Conservation (phyloP, 2,329 filamentous ascomycete genomes). For the Biscogniauxia mediterranea region DNA sequence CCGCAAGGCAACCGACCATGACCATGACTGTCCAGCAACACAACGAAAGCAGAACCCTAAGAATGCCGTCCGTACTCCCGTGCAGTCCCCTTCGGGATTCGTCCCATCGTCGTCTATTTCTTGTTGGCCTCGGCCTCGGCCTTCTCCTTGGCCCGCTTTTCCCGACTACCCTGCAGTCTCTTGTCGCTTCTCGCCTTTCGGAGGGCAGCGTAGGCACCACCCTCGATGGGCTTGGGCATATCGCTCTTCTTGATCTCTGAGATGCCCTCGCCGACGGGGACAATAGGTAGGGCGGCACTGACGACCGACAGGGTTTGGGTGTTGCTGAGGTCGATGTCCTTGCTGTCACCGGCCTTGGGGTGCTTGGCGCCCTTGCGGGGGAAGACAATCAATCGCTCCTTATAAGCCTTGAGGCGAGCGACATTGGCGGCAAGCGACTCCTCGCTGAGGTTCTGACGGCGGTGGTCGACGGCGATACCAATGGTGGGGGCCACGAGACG, state of each 20-base stretch:
- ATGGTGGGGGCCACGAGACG: slow-evolving; percentile 92
- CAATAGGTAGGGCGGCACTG: slow-evolving; percentile 68
- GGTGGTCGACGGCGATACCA: slow-evolving; percentile 94
- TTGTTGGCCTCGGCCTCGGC: slow-evolving; percentile 79
- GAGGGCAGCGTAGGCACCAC: slow-evolving; percentile 83
- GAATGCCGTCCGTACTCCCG: slow-evolving; percentile 37
- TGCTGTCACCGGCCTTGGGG: slow-evolving; percentile 88
- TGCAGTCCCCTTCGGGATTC: slow-evolving; percentile 29
- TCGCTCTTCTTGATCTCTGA: slow-evolving; percentile 79
- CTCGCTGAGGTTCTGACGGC: slow-evolving; percentile 95
- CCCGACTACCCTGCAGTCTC: slow-evolving; percentile 76
- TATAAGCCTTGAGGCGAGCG: slow-evolving; percentile 96
- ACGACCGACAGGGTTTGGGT: slow-evolving; percentile 59
- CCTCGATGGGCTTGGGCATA: slow-evolving; percentile 70
- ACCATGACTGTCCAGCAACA: slow-evolving; percentile 29
- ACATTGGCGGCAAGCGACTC: slow-evolving; percentile 95
- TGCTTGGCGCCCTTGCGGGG: slow-evolving; percentile 85
- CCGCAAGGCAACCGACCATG: slow-evolving; percentile 30
- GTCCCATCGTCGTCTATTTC: slow-evolving; percentile 62
- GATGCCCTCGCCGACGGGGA: slow-evolving; percentile 63
- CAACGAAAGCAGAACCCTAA: slow-evolving; percentile 36
- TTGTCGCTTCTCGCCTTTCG: slow-evolving; percentile 81
- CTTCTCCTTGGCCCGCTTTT: slow-evolving; percentile 91
- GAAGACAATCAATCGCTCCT: slow-evolving; percentile 93
- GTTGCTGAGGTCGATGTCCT: slow-evolving; percentile 69